Conservation (phyloP, 2,329 filamentous ascomycete genomes). For the Helotiales sp. region DNA sequence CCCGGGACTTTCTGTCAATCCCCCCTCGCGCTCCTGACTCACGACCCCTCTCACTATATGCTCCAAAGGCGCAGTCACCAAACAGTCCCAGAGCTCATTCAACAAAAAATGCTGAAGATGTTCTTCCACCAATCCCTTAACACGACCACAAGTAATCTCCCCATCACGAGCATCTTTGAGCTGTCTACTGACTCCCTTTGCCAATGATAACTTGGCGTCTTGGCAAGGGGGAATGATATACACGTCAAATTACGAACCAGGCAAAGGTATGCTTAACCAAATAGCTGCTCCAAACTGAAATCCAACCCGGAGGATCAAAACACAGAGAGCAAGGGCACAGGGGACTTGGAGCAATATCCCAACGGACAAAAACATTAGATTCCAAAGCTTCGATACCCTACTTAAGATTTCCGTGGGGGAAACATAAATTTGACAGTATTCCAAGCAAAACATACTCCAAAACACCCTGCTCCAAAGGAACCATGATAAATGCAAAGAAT, state of each 20-base stretch:
- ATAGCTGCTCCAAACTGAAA: no score
- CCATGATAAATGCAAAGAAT: neutral
- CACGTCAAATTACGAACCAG: no score
- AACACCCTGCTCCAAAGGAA: neutral
- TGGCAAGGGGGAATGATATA: no score
- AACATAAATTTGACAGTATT: neutral
- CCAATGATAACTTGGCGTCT: no score
- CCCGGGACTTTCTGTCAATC: constrained; percentile 7
- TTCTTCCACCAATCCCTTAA: neutral
- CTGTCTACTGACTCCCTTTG: neutral
- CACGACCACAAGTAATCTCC: neutral
- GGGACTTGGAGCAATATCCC: no score
- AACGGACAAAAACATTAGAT: no score
- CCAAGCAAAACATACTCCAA: neutral
- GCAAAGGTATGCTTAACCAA: no score
- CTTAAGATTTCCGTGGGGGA: no score
- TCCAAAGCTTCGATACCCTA: no score
- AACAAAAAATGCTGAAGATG: neutral
- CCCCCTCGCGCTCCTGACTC: constrained; percentile 13
- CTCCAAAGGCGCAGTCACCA: constrained; percentile 16
- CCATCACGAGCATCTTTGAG: neutral
- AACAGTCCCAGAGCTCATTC: neutral
- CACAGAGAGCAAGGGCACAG: no score
- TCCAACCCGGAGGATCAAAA: no score
- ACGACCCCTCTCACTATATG: constrained; percentile 21